Conservation (phyloP, 257 asterid genomes). For the Primulina eburnea region DNA sequence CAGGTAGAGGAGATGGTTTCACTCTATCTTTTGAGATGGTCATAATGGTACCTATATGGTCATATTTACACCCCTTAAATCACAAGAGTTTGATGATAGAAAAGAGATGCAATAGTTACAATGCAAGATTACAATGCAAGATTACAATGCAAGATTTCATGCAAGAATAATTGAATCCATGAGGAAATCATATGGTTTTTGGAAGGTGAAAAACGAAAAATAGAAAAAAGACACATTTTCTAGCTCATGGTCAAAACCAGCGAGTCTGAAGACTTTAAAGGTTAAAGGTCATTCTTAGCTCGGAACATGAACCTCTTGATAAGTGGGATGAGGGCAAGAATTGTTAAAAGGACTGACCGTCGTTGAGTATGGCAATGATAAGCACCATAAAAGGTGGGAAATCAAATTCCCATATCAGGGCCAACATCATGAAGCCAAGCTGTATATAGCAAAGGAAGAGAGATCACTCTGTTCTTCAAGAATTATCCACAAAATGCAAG, state of each 20-base stretch:
- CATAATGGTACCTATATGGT: constrained; percentile 83
- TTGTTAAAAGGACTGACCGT: constrained; percentile 46
- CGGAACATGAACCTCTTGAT: background rate
- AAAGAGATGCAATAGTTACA: constrained; percentile 10
- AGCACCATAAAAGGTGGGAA: constrained; percentile 99
- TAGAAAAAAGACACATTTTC: background rate
- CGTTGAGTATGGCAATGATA: constrained; percentile 93
- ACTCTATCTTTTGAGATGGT: constrained; percentile 96
- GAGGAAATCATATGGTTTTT: background rate
- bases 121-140: too few species aligned
- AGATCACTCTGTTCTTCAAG: constrained; percentile 17
- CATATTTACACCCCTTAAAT: background rate
- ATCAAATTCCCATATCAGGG: constrained; percentile 92
- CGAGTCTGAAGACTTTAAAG: background rate
- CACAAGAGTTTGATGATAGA: constrained; percentile 12
- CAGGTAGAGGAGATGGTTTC: constrained; percentile 95
- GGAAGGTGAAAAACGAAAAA: background rate
- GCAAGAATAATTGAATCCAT: background rate
- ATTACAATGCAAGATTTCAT: too few species aligned
- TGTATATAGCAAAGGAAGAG: constrained; percentile 32
- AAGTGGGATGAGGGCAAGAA: constrained; percentile 1
- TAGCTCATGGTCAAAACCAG: background rate
- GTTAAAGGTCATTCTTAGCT: background rate
- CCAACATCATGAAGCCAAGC: constrained; percentile 98
- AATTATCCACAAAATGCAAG: background rate